phyloP scores from a whole-genome alignment of 805 yeast species.

The Sugiyamaella boreocaroliniensis region DNA sequence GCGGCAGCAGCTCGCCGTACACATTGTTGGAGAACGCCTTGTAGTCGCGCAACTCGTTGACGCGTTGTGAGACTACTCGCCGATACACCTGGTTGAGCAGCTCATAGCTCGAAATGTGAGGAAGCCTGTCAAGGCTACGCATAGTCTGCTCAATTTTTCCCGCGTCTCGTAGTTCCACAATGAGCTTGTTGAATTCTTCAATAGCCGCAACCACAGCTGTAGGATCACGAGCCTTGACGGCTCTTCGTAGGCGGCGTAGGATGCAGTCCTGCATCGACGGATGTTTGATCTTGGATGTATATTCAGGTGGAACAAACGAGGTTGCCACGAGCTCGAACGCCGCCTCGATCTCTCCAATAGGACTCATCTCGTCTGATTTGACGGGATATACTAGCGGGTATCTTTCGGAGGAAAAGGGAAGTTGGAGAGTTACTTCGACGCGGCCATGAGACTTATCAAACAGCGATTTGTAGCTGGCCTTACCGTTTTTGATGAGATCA shows the following conservation, averaged over 20 bases:
- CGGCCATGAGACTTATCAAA: slow-evolving; percentile 1
- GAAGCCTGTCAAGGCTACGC: slow-evolving; percentile 16
- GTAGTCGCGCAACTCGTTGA: slow-evolving; percentile 56
- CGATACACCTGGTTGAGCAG: slow-evolving; percentile 65
- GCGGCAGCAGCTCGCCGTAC: slow-evolving; percentile 84
- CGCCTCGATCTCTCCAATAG: slow-evolving; percentile 54
- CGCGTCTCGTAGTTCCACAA: slow-evolving; percentile 33
- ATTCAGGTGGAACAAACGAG: slow-evolving; percentile 37
- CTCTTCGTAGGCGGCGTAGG: slow-evolving; percentile 26
- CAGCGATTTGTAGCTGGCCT: slow-evolving; percentile 3
- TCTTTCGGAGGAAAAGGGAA: slow-evolving; percentile 19
- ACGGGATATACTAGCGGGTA: slow-evolving; percentile 16
- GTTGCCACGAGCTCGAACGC: slow-evolving; percentile 40
- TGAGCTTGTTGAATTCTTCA: slow-evolving; percentile 39
- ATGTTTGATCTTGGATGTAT: slow-evolving; percentile 25
- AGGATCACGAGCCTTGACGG: slow-evolving; percentile 27
- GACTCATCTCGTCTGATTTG: slow-evolving; percentile 45
- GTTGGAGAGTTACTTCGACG: slow-evolving; percentile 8
- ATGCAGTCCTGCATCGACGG: slow-evolving; percentile 29
- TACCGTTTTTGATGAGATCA: background rate
- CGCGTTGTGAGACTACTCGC: slow-evolving; percentile 71
- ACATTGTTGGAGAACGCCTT: slow-evolving; percentile 86
- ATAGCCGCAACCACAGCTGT: slow-evolving; percentile 32
- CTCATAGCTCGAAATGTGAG: slow-evolving; percentile 48
- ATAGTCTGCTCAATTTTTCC: slow-evolving; percentile 32